These are phyloP conservation scores for Penicillium herquei DNA, from an alignment of 495 filamentous ascomycete species.

Conservation along the genomic window DNA sequence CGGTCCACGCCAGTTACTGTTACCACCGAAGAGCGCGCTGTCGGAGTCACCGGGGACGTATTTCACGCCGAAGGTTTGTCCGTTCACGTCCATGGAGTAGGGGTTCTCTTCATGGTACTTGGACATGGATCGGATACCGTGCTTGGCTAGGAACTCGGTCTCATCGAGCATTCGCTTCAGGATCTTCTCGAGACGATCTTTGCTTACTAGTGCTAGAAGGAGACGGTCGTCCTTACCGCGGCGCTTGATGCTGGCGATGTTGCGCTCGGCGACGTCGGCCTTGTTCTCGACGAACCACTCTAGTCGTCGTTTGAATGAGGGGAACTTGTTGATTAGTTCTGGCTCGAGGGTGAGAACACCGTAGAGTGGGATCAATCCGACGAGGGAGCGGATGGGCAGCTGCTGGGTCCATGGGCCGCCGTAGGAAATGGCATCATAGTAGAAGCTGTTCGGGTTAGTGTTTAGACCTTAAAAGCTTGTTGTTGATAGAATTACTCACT, in stretches of 20 bases:
- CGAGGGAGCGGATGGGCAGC: constrained; percentile 84
- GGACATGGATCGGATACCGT: constrained; percentile 92
- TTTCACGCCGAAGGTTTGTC: constrained; percentile 80
- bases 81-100: constrained; percentile 94
- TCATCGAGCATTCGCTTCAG: constrained; percentile 90
- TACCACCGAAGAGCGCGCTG: constrained; percentile 89
- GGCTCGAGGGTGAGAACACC: constrained; percentile 90
- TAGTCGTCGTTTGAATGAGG: constrained; percentile 87
- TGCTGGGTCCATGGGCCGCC: constrained; percentile 91
- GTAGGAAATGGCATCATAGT: constrained; percentile 97
- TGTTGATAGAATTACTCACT: constrained; percentile 33
- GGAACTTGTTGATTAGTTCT: constrained; percentile 86
- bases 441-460: constrained; percentile 57
- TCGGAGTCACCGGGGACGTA: constrained; percentile 95
- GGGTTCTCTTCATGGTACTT: constrained; percentile 88
- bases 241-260: constrained; percentile 84
- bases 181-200: constrained; percentile 81
- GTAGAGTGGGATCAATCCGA: constrained; percentile 90
- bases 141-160: constrained; percentile 83
- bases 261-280: constrained; percentile 81
- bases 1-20: constrained; percentile 94
- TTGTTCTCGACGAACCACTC: constrained; percentile 91
- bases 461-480: background rate
- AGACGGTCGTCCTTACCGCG: constrained; percentile 87
- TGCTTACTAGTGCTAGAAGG: constrained; percentile 82